Evolutionary conservation across 2,329 filamentous ascomycete species (phyloP).

Genomic region (Gyromitra esculenta): DNA sequence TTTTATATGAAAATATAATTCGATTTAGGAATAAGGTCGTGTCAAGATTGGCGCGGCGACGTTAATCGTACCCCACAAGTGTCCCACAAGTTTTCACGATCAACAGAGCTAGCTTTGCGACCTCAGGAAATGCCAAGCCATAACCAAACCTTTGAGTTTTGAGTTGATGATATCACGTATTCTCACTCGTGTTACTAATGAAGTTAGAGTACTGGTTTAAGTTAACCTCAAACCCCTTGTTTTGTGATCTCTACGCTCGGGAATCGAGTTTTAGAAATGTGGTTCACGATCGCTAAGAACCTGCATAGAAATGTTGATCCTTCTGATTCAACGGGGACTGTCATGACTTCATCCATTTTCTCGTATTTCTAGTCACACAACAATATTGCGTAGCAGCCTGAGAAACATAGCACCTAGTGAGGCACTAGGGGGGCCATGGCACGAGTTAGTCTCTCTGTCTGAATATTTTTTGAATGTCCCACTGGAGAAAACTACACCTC

Average conservation of each 20-base stretch:
- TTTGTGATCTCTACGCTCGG: neutral
- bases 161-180: neutral
- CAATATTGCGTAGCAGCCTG: neutral
- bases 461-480: neutral
- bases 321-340: conserved; percentile 16
- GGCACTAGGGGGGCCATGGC: too few relatives aligned
- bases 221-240: neutral
- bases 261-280: neutral
- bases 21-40: neutral
- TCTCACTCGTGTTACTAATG: conserved; percentile 26
- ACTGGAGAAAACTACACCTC: neutral
- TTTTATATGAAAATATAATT: neutral
- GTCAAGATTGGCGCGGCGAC: neutral
- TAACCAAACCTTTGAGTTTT: neutral
- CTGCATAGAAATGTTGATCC: neutral
- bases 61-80: neutral
- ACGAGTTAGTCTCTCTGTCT: neutral
- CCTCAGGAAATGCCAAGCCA: neutral
- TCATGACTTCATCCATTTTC: conserved; percentile 26
- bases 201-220: neutral
- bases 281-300: conserved; percentile 18
- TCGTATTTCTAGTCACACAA: neutral
- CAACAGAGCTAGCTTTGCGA: neutral
- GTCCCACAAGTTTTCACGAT: too few relatives aligned
- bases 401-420: neutral